Evolutionary conservation across 2,329 filamentous ascomycete genomes (phyloP).

Genomic region (Exophiala calicioides): DNA sequence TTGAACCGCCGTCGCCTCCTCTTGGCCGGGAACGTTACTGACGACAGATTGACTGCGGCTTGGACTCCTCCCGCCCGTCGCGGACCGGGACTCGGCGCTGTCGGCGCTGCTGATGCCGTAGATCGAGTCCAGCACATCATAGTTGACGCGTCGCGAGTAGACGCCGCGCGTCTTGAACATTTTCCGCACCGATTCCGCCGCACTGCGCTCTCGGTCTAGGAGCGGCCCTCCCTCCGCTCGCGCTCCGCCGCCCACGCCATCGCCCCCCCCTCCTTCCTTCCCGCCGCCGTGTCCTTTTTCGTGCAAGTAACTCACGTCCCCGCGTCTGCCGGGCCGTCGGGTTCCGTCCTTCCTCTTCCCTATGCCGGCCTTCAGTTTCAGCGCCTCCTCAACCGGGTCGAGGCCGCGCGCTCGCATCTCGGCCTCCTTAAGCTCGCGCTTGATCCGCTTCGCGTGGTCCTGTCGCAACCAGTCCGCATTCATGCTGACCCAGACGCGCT

Average conservation of each 20-base stretch:
- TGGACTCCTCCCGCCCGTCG: slow-evolving; percentile 3
- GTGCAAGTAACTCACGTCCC: slow-evolving; percentile 49
- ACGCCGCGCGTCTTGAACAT: slow-evolving; percentile 31
- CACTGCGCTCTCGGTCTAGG: slow-evolving; percentile 18
- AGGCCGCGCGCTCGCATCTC: slow-evolving; percentile 44
- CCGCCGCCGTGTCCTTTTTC: slow-evolving; percentile 47
- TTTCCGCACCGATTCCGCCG: slow-evolving; percentile 25
- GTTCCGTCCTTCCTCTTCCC: slow-evolving; percentile 50
- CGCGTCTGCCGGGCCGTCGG: slow-evolving; percentile 48
- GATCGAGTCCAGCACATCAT: slow-evolving; percentile 27
- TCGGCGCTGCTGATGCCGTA: slow-evolving; percentile 23
- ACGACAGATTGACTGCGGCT: slow-evolving; percentile 13
- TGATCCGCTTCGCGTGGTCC: slow-evolving; percentile 80
- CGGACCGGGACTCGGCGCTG: slow-evolving; percentile 14
- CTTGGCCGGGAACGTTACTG: slow-evolving; percentile 4
- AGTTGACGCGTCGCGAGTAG: slow-evolving; percentile 31
- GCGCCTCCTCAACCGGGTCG: slow-evolving; percentile 30
- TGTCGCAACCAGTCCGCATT: slow-evolving; percentile 91
- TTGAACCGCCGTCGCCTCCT: neutral
- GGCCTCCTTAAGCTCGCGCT: slow-evolving; percentile 64
- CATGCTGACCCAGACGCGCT: slow-evolving; percentile 89
- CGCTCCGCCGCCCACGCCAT: no score
- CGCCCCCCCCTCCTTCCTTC: slow-evolving; percentile 4
- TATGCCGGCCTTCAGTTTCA: slow-evolving; percentile 31
- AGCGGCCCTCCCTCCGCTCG: no score